Base-by-base conservation (phyloP, 495 filamentous ascomycete species). In the Penicillium chermesinum region DNA sequence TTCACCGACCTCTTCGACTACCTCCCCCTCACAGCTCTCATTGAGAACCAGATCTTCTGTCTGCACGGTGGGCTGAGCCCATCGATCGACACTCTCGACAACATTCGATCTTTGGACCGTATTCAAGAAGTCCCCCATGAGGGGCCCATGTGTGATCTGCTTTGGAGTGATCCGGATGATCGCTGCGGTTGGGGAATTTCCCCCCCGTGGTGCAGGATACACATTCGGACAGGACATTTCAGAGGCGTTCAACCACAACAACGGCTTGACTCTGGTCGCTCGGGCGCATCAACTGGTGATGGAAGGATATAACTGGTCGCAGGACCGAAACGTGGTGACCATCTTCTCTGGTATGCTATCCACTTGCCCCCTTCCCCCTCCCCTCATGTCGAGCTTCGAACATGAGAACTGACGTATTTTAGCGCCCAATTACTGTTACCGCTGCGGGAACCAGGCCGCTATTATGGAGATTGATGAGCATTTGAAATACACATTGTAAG, bases 401-500 rank as follows among this genome's bases (percentile, higher is more conserved):
- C 32, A 35, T 36, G 33, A 42, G 42, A 37, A 41, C 37, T 48
- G 16, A 61, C 45, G 43, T 19, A 4, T 49, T 33, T 6, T 57
- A 95, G 91, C 91, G 30, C 91, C 91, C 22, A 96, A 96, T 70
- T 96, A 96, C 71, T 96, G 91, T 74, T 95, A 95, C 76, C 81
- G 93, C 64, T 98, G 93, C 67, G 93, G 93, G 59, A 98, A 98
- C 71, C 93, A 98, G 72, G 93, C 93, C 41, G 93, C 93, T 8
- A 98, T 98, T 68, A 98, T 98, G 93, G 93, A 98, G 70, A 98
- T 98, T 69, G 93, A 98, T 52, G 93, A 98, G 71, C 90, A 98
- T 70, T 72, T 98, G 69, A 97, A 98, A 76, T 98, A 97, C 67
- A 98, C 93, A 60, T 98, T 98, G 93, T 98, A 80, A 72, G 89